Percentiles rank a stretch among this genome's conserved stretches.
phyloP scores from a whole-genome alignment of 23 red algal species.

The Porphyridium purpureum region DNA sequence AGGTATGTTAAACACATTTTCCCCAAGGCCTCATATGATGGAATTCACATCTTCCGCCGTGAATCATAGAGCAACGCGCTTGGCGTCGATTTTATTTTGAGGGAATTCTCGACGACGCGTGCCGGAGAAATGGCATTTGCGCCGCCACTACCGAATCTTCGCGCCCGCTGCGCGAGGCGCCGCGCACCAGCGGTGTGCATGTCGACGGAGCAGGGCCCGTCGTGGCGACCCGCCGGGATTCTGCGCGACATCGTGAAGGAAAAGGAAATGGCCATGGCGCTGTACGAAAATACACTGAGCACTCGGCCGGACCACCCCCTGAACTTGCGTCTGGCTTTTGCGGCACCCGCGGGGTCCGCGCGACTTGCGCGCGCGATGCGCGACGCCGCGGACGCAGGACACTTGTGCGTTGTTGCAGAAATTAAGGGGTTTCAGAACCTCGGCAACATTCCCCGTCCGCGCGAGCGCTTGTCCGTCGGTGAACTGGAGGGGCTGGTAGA shows the following conservation, averaged over 20 bases:
- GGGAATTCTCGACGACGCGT: no score
- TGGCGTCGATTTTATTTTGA: no score
- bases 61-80: no score
- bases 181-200: no score
- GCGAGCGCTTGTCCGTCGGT: conserved; percentile 2
- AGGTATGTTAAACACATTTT: no score
- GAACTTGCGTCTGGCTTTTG: conserved; percentile 38
- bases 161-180: no score
- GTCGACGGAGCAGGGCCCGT: background rate
- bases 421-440: conserved; percentile 37
- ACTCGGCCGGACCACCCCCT: conserved; percentile 62
- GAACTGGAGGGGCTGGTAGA: conserved; percentile 18
- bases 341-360: conserved; percentile 7
- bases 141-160: no score
- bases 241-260: conserved; percentile 29
- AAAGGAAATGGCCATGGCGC: conserved; percentile 27
- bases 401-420: conserved; percentile 33
- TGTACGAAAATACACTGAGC: conserved; percentile 29
- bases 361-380: conserved; percentile 29
- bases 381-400: conserved; percentile 17
- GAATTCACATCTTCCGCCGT: no score
- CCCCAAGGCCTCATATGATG: no score
- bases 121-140: no score
- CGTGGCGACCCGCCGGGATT: conserved; percentile 31
- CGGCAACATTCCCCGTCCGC: background rate